These are phyloP conservation scores for Oligophagozyma castellii DNA, from an alignment of 1,139 yeast genomes.

Conservation along the genomic window DNA sequence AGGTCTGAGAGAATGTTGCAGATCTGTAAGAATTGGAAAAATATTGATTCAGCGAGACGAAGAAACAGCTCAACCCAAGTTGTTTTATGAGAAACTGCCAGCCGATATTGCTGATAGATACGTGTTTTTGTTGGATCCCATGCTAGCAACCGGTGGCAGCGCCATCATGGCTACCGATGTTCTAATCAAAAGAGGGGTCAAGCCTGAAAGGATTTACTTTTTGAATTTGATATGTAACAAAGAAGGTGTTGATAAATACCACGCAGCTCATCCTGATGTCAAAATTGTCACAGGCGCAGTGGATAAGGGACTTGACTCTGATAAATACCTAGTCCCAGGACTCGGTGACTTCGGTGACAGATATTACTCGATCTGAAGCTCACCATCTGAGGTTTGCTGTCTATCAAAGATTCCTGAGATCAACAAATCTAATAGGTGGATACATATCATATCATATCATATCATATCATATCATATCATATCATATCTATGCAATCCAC, in stretches of 20 bases:
- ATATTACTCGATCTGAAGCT: slow-evolving; percentile 69
- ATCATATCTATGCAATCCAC: no score
- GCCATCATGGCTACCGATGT: slow-evolving; percentile 97
- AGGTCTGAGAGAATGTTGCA: slow-evolving; percentile 92
- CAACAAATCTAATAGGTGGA: no score
- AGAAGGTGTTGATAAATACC: slow-evolving; percentile 76
- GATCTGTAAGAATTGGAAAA: slow-evolving; percentile 92
- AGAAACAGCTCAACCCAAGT: slow-evolving; percentile 68
- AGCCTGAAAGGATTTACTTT: slow-evolving; percentile 73
- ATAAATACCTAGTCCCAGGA: slow-evolving; percentile 83
- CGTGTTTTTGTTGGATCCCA: slow-evolving; percentile 85
- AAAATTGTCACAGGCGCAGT: slow-evolving; percentile 88
- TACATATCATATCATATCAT: no score
- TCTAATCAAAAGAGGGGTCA: slow-evolving; percentile 71
- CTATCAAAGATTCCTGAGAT: no score
- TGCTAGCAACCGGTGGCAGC: slow-evolving; percentile 97
- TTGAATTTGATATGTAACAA: slow-evolving; percentile 88
- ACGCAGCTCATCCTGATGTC: slow-evolving; percentile 64
- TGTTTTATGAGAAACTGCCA: slow-evolving; percentile 86
- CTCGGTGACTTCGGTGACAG: slow-evolving; percentile 97
- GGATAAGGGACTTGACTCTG: slow-evolving; percentile 73
- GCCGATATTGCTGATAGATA: slow-evolving; percentile 79
- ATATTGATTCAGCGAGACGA: slow-evolving; percentile 94
- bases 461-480: no score
- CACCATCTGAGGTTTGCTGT: no score